phyloP scores from a whole-genome alignment of 2,329 filamentous ascomycete species.

The Ceratocystis harringtonii region DNA sequence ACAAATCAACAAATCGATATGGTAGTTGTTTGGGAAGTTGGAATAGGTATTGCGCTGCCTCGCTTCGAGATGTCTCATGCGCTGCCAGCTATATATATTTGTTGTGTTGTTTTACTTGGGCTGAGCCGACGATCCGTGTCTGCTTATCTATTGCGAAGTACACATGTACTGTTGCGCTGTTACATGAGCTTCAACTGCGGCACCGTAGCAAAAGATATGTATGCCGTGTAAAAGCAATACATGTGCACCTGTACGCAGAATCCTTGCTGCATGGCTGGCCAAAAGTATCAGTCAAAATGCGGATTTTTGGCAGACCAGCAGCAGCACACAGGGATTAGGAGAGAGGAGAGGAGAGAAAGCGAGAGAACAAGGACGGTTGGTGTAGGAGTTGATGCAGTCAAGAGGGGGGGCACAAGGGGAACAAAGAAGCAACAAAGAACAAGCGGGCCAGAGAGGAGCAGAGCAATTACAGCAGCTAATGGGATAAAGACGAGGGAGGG shows the following conservation, averaged over 20 bases:
- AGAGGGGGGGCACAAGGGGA: neutral
- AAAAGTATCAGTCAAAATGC: neutral
- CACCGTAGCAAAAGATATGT: neutral
- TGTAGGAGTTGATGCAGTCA: neutral
- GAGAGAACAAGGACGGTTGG: neutral
- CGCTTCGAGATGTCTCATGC: neutral
- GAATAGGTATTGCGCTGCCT: neutral
- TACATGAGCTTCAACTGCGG: too few relatives aligned
- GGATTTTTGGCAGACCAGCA: neutral
- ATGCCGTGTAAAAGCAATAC: neutral
- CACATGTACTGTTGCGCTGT: too few relatives aligned
- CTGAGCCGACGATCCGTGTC: neutral
- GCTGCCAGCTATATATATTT: neutral
- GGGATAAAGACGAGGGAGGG: neutral
- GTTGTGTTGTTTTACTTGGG: neutral
- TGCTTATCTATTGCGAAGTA: neutral
- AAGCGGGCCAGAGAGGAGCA: neutral
- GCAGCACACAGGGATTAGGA: neutral
- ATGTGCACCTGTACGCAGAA: neutral
- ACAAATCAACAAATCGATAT: neutral
- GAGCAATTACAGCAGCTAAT: neutral
- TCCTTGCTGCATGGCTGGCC: neutral
- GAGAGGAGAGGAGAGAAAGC: neutral
- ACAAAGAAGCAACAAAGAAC: slow-evolving; percentile 1
- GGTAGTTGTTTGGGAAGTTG: neutral